Evolutionary conservation across 306 rosid genomes (phyloP).

Genomic region (Ammopiptanthus mongolicus): DNA sequence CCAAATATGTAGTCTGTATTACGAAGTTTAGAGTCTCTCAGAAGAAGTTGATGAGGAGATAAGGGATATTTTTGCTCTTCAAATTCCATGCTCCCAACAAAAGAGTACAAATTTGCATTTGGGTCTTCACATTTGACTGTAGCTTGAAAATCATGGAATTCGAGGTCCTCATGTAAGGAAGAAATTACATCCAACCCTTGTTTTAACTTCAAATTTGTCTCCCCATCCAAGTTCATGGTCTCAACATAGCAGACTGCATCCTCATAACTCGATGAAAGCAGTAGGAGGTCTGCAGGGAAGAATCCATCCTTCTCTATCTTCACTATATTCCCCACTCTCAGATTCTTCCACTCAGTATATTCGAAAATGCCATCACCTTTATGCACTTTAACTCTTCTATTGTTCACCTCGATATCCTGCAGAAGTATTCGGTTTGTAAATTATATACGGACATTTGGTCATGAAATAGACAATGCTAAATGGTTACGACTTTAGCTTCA

Average conservation of each 20-base stretch:
- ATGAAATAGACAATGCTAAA: not conserved
- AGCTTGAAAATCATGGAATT: constrained; percentile 48
- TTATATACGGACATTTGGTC: not conserved
- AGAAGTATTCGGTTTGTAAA: not conserved
- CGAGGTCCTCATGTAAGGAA: constrained; percentile 39
- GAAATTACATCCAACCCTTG: constrained; percentile 77
- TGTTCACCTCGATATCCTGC: constrained; percentile 81
- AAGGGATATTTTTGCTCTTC: constrained; percentile 55
- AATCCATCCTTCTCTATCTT: constrained; percentile 70
- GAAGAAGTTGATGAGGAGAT: constrained; percentile 82
- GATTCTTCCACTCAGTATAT: constrained; percentile 61
- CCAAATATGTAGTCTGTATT: constrained; percentile 77
- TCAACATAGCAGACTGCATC: constrained; percentile 90
- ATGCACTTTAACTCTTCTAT: constrained; percentile 54
- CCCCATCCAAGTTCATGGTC: constrained; percentile 93
- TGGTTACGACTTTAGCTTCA: not conserved
- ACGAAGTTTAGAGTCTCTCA: constrained; percentile 87
- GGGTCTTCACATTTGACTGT: constrained; percentile 77
- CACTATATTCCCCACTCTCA: constrained; percentile 76
- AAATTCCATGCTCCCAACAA: constrained; percentile 66
- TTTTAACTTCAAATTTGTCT: constrained; percentile 80
- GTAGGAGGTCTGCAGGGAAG: constrained; percentile 82
- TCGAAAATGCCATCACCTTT: constrained; percentile 49
- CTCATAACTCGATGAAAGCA: constrained; percentile 80
- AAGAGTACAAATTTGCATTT: constrained; percentile 76